Conservation (phyloP, 352 stramenopile genomes). For the Thraustochytrium sp. region DNA sequence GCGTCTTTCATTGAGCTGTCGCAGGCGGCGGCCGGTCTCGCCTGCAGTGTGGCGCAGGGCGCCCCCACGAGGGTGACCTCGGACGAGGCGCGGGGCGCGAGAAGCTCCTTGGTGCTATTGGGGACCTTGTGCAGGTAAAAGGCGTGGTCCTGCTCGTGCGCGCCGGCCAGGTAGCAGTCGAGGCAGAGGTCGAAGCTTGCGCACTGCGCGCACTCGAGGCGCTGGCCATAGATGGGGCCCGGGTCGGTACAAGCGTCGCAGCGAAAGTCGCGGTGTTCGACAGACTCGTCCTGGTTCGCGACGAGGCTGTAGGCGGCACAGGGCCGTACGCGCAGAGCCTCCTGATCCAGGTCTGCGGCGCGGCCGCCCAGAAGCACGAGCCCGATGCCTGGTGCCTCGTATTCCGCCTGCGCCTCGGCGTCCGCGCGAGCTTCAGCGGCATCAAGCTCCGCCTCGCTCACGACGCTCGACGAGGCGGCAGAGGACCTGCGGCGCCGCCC, state of each 20-base stretch:
- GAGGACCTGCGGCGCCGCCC: too few relatives aligned
- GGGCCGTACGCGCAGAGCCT: not conserved
- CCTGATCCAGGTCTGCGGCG: not conserved
- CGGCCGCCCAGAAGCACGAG: not conserved
- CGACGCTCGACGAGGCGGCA: not conserved
- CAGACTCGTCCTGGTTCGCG: not conserved
- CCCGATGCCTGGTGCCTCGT: not conserved
- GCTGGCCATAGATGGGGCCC: not conserved
- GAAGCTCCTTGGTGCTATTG: not conserved
- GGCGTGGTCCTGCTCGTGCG: not conserved
- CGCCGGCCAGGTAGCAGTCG: not conserved
- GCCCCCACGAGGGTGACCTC: not conserved
- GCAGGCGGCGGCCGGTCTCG: too few relatives aligned
- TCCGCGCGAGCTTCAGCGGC: not conserved
- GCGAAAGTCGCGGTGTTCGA: constrained; percentile 12
- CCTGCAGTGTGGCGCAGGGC: not conserved
- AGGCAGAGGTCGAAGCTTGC: constrained; percentile 32
- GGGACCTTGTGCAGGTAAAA: not conserved
- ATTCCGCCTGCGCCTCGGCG: too few relatives aligned
- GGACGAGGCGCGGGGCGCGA: not conserved
- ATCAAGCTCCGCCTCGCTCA: not conserved
- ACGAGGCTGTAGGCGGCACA: not conserved
- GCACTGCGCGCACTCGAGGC: not conserved
- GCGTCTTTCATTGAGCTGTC: not conserved
- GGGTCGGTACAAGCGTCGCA: not conserved